Evolutionary conservation across 257 asterid genomes (phyloP), one percentile per base, ranked within the genome.

Genomic region (Mitragyna speciosa): DNA sequence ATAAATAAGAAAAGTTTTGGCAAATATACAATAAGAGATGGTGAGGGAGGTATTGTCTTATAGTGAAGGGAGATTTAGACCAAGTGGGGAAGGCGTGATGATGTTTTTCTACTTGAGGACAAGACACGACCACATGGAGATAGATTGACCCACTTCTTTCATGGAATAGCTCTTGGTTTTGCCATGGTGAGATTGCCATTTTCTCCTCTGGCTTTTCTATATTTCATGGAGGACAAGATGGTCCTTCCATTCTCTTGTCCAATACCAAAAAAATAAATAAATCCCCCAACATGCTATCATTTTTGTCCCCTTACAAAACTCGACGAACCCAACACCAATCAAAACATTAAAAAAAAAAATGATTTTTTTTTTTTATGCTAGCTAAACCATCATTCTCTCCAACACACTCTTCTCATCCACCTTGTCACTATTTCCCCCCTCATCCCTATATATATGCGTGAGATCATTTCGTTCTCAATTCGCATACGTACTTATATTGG

Each of bases 71-170:
- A 7, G 72, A 87, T 78, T 79, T 80, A 86, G 85, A 78, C 87
- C 83, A 69, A 87, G 92, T 82, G 81, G 84, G 84, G n/a, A n/a
- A n/a, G 84, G 45, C 81, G 64, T 80, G 90, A 90, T 82, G 86
- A 89, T 87, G 90, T 83, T 87, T 88, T 88, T 82, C 89, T 85
- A 82, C 86, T 52, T 80, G 82, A 87, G 80, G 92, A 88, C 93
- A 84, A 88, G 93, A 92, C 91, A 88, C 77, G 28, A 85, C 87
- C 97, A 90, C 95, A 89, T 88, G 94, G 85, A 77, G 86, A 87
- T 70, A 63, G 73, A 76, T 77, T 59, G 82, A 78, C 73, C 86
- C 88, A 54, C 73, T 33, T 75, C 31, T 75, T 77, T 61, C 77
- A 75, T 63, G 67, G 82, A 66, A 77, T 64, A 28, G 39, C 76